Evolutionary conservation across 2,329 filamentous ascomycete species (phyloP), one percentile per base, ranked within the genome.

Genomic region (Microdochium bolleyi): DNA sequence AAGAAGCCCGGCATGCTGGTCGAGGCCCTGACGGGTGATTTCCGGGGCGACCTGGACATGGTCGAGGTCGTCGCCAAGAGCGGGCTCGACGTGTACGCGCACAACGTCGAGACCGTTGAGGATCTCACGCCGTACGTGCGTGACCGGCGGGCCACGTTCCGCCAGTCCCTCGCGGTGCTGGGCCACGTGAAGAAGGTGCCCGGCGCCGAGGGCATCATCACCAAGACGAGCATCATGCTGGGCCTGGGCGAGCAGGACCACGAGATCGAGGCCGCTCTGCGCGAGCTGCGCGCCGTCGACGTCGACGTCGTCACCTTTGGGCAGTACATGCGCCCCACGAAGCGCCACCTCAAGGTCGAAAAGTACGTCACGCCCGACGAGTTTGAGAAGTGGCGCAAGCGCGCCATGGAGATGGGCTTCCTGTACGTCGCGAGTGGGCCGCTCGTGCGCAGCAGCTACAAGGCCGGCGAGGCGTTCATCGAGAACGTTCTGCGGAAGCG

Each of bases 261-360:
- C 19, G 88, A 97, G 72, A 70, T 99, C 1, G 87, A 84, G 80
- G 82, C 88, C 57, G 83, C 92, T 1, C 71, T 97, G 55, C 81
- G 77, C 67, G 89, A 95, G 67, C 79, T 99, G 13, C 82, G 94
- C 54, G 85, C 85, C 58, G 80, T 84, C 54, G 76, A 88, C 55
- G 92, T 96, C 48, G 94, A 99, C 61, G 90, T 99, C 13, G 91
- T 99, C 54, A 99, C 94, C 0, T 99, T 99, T 61, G 94, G 94
- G n/a, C 94, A 99, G 75, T 99, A 99, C 76, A 99, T 99, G 94
- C 89, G 92, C 11, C 94, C 94, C 1, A 99, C 94, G 3, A 99
- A 97, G 78, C 83, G 92, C 48, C 94, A 99, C 70, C 92, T 99
- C 83, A 87, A 95, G 70, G 94, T 99, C 30, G 88, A 95, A 64